A percentile compares a stretch with the other conserved stretches of the same genome.
Evolutionary conservation across 768 basidiomycete species (phyloP).

Genomic region (Dictyophora rubrovolvata): DNA sequence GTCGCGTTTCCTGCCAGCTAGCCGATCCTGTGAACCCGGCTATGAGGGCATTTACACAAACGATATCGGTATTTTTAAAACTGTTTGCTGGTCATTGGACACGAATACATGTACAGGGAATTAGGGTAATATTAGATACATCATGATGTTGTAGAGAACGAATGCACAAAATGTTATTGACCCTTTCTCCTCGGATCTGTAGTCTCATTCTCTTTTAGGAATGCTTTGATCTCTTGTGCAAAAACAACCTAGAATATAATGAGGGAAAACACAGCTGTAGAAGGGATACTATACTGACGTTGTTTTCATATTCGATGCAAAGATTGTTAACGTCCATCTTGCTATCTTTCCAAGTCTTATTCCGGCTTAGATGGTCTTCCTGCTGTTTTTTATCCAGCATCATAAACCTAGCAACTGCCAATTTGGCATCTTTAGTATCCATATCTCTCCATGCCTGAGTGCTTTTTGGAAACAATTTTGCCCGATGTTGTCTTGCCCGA

Average conservation of each 20-base stretch:
- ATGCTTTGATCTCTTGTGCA: background rate
- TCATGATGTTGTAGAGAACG: background rate
- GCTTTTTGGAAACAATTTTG: background rate
- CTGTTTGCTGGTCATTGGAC: too few species aligned
- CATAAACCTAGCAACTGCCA: constrained; percentile 5
- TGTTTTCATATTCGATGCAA: background rate
- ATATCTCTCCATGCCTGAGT: constrained; percentile 7
- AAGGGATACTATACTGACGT: background rate
- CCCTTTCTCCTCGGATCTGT: constrained; percentile 2
- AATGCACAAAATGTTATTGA: background rate
- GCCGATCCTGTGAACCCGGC: too few species aligned
- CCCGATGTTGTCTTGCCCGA: background rate
- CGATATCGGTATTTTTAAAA: too few species aligned
- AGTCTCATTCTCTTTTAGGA: constrained; percentile 3
- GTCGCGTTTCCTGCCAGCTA: background rate
- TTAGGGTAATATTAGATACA: background rate
- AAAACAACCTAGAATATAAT: background rate
- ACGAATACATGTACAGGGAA: background rate
- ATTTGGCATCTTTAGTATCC: constrained; percentile 7
- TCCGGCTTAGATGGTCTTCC: background rate
- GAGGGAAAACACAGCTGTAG: background rate
- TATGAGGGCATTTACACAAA: too few species aligned
- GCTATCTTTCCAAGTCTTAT: background rate
- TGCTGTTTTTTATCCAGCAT: constrained; percentile 5
- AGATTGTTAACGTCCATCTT: background rate